Evolutionary conservation across 495 filamentous ascomycete species (phyloP).

Genomic region (Annulohypoxylon nitens): DNA sequence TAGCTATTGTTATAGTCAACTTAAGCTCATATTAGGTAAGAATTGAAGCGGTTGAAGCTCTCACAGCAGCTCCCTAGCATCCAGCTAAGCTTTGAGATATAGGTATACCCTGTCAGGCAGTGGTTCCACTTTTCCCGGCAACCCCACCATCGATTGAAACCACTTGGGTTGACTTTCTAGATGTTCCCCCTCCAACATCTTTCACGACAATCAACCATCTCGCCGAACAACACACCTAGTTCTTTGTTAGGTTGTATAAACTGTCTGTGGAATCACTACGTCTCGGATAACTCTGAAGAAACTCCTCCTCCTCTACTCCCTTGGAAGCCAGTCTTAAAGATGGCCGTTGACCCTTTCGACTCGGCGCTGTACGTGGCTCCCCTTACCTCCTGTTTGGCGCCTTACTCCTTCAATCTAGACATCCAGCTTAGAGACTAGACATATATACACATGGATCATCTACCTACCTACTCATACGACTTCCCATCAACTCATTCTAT

Average conservation of each 20-base stretch:
- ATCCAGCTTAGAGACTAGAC: neutral
- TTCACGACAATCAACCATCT: constrained; percentile 20
- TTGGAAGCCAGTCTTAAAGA: constrained; percentile 45
- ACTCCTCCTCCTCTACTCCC: neutral
- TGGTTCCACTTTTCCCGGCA: constrained; percentile 15
- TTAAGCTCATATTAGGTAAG: neutral
- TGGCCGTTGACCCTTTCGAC: constrained; percentile 75
- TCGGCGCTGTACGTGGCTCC: constrained; percentile 78
- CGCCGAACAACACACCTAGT: constrained; percentile 18
- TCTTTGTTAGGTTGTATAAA: constrained; percentile 20
- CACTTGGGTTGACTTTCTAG: constrained; percentile 22
- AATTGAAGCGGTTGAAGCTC: constrained; percentile 13
- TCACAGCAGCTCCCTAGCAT: neutral
- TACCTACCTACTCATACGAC: constrained; percentile 5
- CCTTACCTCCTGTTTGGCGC: constrained; percentile 24
- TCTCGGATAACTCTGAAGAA: constrained; percentile 1
- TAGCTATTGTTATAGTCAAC: neutral
- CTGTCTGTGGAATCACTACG: constrained; percentile 28
- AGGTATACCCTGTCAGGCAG: constrained; percentile 26
- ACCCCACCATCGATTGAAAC: constrained; percentile 38
- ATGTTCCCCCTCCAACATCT: constrained; percentile 46
- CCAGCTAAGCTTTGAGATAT: constrained; percentile 28
- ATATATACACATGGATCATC: neutral
- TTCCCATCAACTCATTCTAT: too few relatives aligned
- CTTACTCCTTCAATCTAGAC: constrained; percentile 14